A percentile compares a stretch with the other conserved stretches of the same genome.
These are phyloP conservation scores for Ganoderma lingzhi DNA, from an alignment of 1,284 basidiomycete species.

Conservation along the genomic window DNA sequence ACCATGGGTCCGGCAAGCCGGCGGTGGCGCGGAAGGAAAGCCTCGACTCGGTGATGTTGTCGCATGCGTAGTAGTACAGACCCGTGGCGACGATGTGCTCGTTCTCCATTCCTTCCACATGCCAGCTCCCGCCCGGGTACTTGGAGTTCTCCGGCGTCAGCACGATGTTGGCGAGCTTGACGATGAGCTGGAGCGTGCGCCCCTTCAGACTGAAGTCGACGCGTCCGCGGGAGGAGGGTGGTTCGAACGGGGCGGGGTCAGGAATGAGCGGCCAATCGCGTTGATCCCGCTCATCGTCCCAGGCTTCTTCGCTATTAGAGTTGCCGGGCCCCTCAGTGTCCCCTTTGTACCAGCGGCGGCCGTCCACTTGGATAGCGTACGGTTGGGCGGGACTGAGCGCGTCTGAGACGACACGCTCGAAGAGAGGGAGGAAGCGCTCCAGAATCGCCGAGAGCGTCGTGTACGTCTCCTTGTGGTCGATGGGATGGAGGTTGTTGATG, in stretches of 20 bases:
- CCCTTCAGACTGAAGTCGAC: neutral
- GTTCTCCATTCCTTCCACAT: constrained; percentile 46
- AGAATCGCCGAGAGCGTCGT: constrained; percentile 13
- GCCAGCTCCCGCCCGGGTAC: constrained; percentile 39
- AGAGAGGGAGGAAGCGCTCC: constrained; percentile 17
- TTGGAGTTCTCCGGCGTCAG: constrained; percentile 1
- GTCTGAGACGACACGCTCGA: constrained; percentile 20
- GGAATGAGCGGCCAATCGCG: constrained; percentile 13
- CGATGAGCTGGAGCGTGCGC: neutral
- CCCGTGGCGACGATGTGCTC: constrained; percentile 51
- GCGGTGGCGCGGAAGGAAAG: constrained; percentile 23
- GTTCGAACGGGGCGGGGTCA: constrained; percentile 15
- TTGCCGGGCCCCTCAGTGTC: no score
- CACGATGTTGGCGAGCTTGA: neutral
- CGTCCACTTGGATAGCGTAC: neutral
- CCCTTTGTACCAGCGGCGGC: constrained; percentile 14
- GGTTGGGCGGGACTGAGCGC: neutral
- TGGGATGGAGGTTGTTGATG: constrained; percentile 23
- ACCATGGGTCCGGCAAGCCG: neutral
- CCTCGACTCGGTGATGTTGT: constrained; percentile 31
- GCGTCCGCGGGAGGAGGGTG: neutral
- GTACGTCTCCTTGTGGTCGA: constrained; percentile 7
- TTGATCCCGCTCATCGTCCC: constrained; percentile 10
- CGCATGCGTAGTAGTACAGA: constrained; percentile 3
- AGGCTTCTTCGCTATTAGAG: neutral